A percentile compares a stretch with the other conserved stretches of the same genome.
Evolutionary conservation across 1,284 basidiomycete species (phyloP).

Genomic region (Sanghuangporus weigelae): DNA sequence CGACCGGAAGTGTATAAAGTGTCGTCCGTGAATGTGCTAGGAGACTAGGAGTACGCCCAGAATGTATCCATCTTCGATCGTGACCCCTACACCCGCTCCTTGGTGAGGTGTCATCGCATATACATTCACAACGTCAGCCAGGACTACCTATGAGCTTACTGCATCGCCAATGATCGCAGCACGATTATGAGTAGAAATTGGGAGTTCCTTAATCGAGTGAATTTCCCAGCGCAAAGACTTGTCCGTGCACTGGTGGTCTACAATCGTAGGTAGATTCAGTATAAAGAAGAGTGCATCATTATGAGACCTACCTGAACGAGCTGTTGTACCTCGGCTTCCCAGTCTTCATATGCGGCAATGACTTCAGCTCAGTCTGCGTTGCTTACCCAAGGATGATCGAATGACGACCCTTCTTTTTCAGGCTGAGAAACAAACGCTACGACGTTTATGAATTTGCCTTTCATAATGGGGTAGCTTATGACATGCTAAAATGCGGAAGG

Average conservation of each 20-base stretch:
- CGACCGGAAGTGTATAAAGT: constrained; percentile 19
- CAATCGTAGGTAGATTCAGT: neutral
- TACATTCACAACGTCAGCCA: neutral
- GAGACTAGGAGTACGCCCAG: constrained; percentile 33
- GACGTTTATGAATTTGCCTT: constrained; percentile 11
- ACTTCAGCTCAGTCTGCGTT: constrained; percentile 2
- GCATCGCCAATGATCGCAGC: constrained; percentile 20
- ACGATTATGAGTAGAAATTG: constrained; percentile 10
- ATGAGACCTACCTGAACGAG: constrained; percentile 10
- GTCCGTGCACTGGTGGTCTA: constrained; percentile 13
- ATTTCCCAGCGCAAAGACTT: constrained; percentile 18
- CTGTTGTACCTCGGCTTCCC: constrained; percentile 17
- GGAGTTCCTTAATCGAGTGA: constrained; percentile 5
- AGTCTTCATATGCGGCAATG: constrained; percentile 7
- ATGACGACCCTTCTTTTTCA: constrained; percentile 5
- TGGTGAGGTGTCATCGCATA: constrained; percentile 20
- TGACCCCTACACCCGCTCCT: constrained; percentile 19
- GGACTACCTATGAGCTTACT: constrained; percentile 4
- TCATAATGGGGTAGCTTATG: constrained; percentile 4
- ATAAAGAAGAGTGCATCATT: neutral
- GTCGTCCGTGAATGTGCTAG: constrained; percentile 28
- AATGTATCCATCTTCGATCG: constrained; percentile 29
- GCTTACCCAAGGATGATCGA: neutral
- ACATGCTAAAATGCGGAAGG: neutral
- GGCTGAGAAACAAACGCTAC: constrained; percentile 13